Base-by-base conservation (phyloP, 2,329 filamentous ascomycete genomes). In the Penicillium sp. region DNA sequence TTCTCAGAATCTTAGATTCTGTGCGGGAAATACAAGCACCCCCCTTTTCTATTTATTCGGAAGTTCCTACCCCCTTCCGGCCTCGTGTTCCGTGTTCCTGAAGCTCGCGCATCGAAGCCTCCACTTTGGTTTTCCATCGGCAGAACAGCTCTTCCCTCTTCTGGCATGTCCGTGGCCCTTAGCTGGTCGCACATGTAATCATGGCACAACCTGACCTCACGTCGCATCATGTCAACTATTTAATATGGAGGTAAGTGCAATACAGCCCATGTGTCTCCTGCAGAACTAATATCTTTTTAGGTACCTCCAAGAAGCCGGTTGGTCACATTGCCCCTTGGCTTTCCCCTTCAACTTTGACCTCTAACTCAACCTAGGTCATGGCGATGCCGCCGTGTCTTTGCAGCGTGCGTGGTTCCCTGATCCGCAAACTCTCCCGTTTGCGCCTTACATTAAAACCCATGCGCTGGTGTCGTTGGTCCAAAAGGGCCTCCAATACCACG, bases 171-270 rank as follows among this genome's bases (percentile, higher is more conserved):
- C 56, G 55, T 56, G 53, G 52, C 51, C 48, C 52, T 55, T 54
- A 46, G 55, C 48, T 55, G 61, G 59, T 66, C 63, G 65, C 66
- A 66, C 63, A 70, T 71, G 67, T 69, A 67, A 69, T 66, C 64
- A 72, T 72, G 70, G 64, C 65, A 61, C 63, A 65, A 57, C 63
- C 66, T 51, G 66, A 69, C 61, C 67, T 72, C 49, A 72, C 69
- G 55, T 72, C 68, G 61, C 73, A 84, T 72, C 80, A 83, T 66
- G 76, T 85, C 64, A 85, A 84, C 71, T 83, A 84, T 70, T 72
- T 84, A 63, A 81, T 85, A 68, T 82, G 81, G 77, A 80, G 81
- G 75, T 83, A 77, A 49, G 74, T 68, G 22, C 47, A 29, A 38
- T 43, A 17, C 41, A 43, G 24, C 40, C 26, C 35, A 51, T 35